These are phyloP conservation scores for Rhododendron ferrugineum DNA, from an alignment of 148 eudicot species.

Conservation along the genomic window DNA sequence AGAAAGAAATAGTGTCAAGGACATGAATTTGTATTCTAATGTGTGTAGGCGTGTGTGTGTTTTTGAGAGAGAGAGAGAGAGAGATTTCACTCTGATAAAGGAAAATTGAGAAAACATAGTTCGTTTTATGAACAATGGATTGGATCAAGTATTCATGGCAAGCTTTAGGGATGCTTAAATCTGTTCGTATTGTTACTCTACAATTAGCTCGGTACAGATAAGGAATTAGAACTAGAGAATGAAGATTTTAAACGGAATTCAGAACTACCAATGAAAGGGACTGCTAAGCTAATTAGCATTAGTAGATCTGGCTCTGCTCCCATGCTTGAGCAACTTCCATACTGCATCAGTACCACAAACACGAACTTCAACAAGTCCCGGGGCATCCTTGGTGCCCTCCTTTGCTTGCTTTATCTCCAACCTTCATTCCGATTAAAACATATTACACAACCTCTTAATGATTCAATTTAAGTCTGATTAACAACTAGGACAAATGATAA, in stretches of 20 bases:
- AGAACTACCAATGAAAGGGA: constrained; percentile 79
- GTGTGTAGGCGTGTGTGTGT: no score
- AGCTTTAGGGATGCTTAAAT: neutral
- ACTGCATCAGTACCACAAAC: constrained; percentile 67
- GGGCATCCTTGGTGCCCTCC: constrained; percentile 90
- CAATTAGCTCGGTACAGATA: neutral
- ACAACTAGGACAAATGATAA: neutral
- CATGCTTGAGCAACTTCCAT: constrained; percentile 72
- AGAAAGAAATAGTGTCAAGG: neutral
- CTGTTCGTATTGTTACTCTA: neutral
- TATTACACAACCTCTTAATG: neutral
- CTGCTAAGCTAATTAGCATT: constrained; percentile 89
- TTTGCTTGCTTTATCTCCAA: constrained; percentile 79
- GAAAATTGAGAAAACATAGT: neutral
- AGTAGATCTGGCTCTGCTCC: constrained; percentile 75
- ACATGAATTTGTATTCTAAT: neutral
- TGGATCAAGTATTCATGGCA: neutral
- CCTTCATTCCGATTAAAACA: constrained; percentile 27
- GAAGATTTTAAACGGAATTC: neutral
- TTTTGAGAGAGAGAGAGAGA: neutral
- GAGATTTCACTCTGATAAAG: neutral
- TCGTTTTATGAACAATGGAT: neutral
- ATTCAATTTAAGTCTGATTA: neutral
- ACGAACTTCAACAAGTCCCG: constrained; percentile 72
- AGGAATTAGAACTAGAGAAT: neutral